Percentiles rank a stretch among this genome's conserved stretches.
Evolutionary conservation across 352 stramenopile species (phyloP).

Genomic region (Globisporangium nagaii): DNA sequence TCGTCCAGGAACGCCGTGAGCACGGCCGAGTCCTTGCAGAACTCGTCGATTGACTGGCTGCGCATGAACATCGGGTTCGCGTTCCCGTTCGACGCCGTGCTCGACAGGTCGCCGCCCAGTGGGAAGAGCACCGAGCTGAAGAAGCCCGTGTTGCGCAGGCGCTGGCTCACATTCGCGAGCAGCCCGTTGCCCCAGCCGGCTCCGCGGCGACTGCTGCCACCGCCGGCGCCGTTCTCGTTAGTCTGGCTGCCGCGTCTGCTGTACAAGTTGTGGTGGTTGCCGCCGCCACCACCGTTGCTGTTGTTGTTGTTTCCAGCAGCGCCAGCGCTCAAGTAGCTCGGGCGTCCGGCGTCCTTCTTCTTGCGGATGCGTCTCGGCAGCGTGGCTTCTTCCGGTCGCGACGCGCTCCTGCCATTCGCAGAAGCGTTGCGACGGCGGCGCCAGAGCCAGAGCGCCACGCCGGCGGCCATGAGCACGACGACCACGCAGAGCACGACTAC

Average conservation of each 20-base stretch:
- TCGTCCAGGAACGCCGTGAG: constrained; percentile 52
- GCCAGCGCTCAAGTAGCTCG: constrained; percentile 8
- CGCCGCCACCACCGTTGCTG: neutral
- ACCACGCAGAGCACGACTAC: constrained; percentile 8
- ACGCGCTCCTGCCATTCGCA: neutral
- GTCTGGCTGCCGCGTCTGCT: neutral
- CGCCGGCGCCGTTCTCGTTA: too few species aligned
- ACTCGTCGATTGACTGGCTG: constrained; percentile 49
- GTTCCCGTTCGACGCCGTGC: neutral
- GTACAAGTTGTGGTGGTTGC: neutral
- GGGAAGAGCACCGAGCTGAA: constrained; percentile 9
- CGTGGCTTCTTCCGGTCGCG: constrained; percentile 4
- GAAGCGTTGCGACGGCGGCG: neutral
- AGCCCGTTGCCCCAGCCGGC: neutral
- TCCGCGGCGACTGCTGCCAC: neutral
- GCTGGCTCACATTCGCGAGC: constrained; percentile 5
- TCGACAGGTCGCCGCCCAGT: neutral
- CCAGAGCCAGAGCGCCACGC: constrained; percentile 9
- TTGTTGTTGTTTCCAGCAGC: too few species aligned
- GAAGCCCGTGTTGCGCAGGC: constrained; percentile 8
- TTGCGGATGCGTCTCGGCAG: constrained; percentile 14
- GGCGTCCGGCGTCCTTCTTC: constrained; percentile 7
- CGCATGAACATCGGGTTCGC: constrained; percentile 6
- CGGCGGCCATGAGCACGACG: constrained; percentile 6
- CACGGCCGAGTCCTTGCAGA: constrained; percentile 51